A percentile compares a stretch with the other conserved stretches of the same genome.
These are phyloP conservation scores for Setaria viridis DNA, from an alignment of 202 grass and related monocot genomes.

Conservation along the genomic window DNA sequence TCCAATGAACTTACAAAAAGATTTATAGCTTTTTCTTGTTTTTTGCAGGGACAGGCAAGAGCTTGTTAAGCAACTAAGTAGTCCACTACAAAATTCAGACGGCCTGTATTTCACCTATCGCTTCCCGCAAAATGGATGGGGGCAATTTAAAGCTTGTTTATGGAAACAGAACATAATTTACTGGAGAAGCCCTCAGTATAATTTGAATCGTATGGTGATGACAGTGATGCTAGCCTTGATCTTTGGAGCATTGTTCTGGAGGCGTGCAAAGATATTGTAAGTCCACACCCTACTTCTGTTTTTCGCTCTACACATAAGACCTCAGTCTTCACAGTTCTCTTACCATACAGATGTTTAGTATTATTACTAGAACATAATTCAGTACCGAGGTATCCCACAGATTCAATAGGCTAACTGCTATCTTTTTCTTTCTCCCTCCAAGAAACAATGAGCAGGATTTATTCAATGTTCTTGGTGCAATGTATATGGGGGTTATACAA, in stretches of 20 bases:
- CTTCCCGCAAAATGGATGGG: constrained; percentile 59
- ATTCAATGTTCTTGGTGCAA: constrained; percentile 70
- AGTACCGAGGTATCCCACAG: background rate
- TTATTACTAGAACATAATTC: constrained; percentile 4
- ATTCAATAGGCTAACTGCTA: constrained; percentile 7
- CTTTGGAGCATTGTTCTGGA: constrained; percentile 58
- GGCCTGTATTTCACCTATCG: constrained; percentile 46
- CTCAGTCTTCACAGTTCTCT: too few species aligned
- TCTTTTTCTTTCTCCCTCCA: constrained; percentile 16
- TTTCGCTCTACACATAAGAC: background rate
- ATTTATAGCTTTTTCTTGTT: background rate
- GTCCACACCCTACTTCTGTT: background rate
- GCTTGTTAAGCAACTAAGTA: constrained; percentile 54
- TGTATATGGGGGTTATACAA: constrained; percentile 45
- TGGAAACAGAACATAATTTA: constrained; percentile 82
- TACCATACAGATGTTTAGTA: background rate
- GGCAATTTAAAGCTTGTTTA: constrained; percentile 76
- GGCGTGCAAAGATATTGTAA: constrained; percentile 70
- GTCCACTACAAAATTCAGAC: constrained; percentile 51
- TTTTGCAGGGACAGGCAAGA: constrained; percentile 53
- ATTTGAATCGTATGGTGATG: constrained; percentile 59
- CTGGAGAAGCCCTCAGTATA: constrained; percentile 84
- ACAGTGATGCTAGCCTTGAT: constrained; percentile 41
- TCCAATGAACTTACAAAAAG: background rate
- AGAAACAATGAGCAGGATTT: constrained; percentile 84